Conservation (phyloP, 1,284 basidiomycete genomes). For the Pascua guehoae region DNA sequence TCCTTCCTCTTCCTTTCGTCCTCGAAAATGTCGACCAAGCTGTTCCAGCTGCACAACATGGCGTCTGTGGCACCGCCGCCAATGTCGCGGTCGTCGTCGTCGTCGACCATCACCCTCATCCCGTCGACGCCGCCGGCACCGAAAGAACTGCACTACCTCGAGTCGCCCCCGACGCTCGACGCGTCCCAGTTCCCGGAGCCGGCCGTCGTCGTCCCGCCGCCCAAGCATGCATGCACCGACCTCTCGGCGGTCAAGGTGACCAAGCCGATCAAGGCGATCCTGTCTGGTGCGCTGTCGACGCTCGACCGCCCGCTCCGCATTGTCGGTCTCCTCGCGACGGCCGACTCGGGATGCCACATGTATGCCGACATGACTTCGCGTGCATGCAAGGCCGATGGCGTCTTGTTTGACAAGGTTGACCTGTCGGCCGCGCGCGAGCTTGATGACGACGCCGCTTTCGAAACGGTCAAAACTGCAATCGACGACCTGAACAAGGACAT, state of each 20-base stretch:
- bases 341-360: slow-evolving; percentile 25
- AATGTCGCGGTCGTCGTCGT: slow-evolving; percentile 18
- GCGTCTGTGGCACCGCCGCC: not conserved
- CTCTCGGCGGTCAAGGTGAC: slow-evolving; percentile 6
- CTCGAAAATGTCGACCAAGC: too few relatives aligned
- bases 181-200: not conserved
- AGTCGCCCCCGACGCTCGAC: not conserved
- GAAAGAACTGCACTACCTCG: not conserved
- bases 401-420: slow-evolving; percentile 19
- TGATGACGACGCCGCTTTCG: slow-evolving; percentile 5
- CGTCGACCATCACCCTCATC: slow-evolving; percentile 13
- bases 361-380: slow-evolving; percentile 27
- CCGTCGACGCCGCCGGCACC: slow-evolving; percentile 8
- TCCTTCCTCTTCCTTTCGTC: too few relatives aligned
- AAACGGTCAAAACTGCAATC: slow-evolving; percentile 12
- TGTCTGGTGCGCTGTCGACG: slow-evolving; percentile 3
- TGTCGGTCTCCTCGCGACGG: slow-evolving; percentile 29
- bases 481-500: slow-evolving; percentile 19
- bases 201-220: not conserved
- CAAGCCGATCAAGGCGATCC: slow-evolving; percentile 13
- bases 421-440: not conserved
- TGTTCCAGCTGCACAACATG: too few relatives aligned
- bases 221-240: slow-evolving; percentile 2
- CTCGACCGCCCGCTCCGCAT: slow-evolving; percentile 21
- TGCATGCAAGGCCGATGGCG: slow-evolving; percentile 15